Percentiles rank a stretch among this genome's conserved stretches.
Evolutionary conservation across 768 basidiomycete species (phyloP).

Genomic region (Coprinellus aureogranulatus): DNA sequence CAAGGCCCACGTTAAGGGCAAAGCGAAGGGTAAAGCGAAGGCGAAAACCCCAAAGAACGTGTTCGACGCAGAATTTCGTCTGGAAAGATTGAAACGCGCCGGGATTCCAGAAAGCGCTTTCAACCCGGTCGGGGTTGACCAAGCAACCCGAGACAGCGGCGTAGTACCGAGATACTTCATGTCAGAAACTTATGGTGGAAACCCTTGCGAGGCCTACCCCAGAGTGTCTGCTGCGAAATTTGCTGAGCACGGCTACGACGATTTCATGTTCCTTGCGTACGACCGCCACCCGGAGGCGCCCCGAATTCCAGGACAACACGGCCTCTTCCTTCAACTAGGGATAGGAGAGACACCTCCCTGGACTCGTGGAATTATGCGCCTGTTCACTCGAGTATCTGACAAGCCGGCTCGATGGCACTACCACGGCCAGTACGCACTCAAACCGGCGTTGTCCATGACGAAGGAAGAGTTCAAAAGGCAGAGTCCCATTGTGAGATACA

Average conservation of each 20-base stretch:
- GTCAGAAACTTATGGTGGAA: conserved; percentile 24
- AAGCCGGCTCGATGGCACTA: conserved; percentile 28
- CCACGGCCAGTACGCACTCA: conserved; percentile 33
- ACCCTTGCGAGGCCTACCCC: conserved; percentile 14
- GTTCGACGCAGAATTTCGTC: too few species aligned
- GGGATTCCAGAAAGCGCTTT: too few species aligned
- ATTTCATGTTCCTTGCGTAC: conserved; percentile 28
- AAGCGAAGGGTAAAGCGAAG: too few species aligned
- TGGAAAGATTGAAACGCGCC: too few species aligned
- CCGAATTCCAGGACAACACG: conserved; percentile 24
- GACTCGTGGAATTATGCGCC: conserved; percentile 23
- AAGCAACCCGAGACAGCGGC: not conserved
- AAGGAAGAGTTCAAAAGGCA: conserved; percentile 20
- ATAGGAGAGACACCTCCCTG: conserved; percentile 12
- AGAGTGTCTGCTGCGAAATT: conserved; percentile 13
- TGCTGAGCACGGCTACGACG: conserved; percentile 21
- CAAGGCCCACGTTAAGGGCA: not conserved
- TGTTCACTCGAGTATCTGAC: conserved; percentile 29
- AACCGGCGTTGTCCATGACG: conserved; percentile 37
- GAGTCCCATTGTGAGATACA: conserved; percentile 16
- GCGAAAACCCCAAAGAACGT: too few species aligned
- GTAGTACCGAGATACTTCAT: conserved; percentile 14
- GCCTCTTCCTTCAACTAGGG: conserved; percentile 21
- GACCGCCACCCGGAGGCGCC: conserved; percentile 27
- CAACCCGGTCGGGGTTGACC: not conserved